Evolutionary conservation across 345 rosid species (phyloP).

Genomic region (Dovyalis caffra): DNA sequence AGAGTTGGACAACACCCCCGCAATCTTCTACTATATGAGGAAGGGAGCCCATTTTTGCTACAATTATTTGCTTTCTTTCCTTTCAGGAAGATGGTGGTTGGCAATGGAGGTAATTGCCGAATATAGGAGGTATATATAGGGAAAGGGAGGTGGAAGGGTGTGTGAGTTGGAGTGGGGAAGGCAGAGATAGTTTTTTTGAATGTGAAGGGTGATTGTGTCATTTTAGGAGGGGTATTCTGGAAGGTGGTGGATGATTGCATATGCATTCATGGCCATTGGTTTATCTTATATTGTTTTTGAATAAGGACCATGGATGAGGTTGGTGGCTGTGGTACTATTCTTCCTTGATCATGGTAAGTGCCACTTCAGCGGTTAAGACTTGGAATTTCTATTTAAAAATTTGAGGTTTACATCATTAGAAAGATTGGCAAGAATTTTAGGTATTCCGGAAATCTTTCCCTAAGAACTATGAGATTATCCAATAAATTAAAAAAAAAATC

Average conservation of each 20-base stretch:
- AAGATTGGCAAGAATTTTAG: too few relatives aligned
- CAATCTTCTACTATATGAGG: slow-evolving; percentile 36
- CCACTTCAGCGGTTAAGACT: not conserved
- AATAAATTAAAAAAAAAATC: too few relatives aligned
- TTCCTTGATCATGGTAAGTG: not conserved
- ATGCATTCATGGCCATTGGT: slow-evolving; percentile 7
- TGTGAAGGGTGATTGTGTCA: not conserved
- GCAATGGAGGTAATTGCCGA: not conserved
- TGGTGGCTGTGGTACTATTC: not conserved
- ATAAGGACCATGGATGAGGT: not conserved
- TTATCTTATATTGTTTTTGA: not conserved
- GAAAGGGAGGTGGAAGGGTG: not conserved
- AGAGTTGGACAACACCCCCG: slow-evolving; percentile 31
- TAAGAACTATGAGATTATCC: too few relatives aligned
- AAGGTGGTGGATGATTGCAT: not conserved
- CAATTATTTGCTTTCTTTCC: not conserved
- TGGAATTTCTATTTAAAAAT: too few relatives aligned
- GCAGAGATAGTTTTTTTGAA: not conserved
- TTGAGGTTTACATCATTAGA: too few relatives aligned
- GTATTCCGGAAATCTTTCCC: too few relatives aligned
- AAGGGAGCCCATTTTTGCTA: slow-evolving; percentile 22
- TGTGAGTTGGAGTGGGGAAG: not conserved
- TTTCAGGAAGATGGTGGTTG: not conserved
- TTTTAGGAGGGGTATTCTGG: not conserved
- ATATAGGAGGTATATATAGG: not conserved